Evolutionary conservation across 1,284 basidiomycete species (phyloP), one percentile per base, ranked within the genome.

Genomic region (Irpex sp.): DNA sequence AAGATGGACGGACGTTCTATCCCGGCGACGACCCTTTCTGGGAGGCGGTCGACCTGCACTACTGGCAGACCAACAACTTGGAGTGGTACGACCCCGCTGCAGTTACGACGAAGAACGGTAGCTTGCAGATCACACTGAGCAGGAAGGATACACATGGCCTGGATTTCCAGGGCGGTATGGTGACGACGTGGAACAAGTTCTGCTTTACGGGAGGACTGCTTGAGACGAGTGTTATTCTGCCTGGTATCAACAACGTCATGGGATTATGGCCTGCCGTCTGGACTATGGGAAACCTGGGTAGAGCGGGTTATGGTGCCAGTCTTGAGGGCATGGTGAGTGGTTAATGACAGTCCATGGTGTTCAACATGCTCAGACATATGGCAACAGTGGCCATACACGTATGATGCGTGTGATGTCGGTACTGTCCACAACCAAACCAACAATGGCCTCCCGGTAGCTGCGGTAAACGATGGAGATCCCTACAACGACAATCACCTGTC

Each of bases 171-270:
- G 86, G 91, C 31, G 91, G 87, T 0, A 80, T 88, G 81, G 77
- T 93, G 71, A 79, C 87, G 31, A 84, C 83, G 8, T 94, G 93
- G 93, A 95, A 95, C 75, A 94, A 97, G 75, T 92, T 98, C 71
- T 98, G 96, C 77, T 98, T 98, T 78, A 95, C 92, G 0, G 93
- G 94, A 40, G 93, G 93, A 21, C 78, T 93, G 63, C 77, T 94
- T 56, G 84, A 89, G 70, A 82, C 84, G 4, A 82, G 83, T 5
- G 87, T 96, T n/a, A 85, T 83, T n/a, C 78, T 98, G 6, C 96
- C 97, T 0, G 97, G 96, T 0, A 77, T 77, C 15, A 86, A 83
- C 70, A 81, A 81, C 62, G 66, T 84, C 48, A 57, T 68, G 44
- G 87, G 87, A 58, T 74, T 85, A 62, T 86, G 82, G 82, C 83